phyloP scores from a whole-genome alignment of 192 early-diverging fungal genomes.

The Radiomyces spectabilis region DNA sequence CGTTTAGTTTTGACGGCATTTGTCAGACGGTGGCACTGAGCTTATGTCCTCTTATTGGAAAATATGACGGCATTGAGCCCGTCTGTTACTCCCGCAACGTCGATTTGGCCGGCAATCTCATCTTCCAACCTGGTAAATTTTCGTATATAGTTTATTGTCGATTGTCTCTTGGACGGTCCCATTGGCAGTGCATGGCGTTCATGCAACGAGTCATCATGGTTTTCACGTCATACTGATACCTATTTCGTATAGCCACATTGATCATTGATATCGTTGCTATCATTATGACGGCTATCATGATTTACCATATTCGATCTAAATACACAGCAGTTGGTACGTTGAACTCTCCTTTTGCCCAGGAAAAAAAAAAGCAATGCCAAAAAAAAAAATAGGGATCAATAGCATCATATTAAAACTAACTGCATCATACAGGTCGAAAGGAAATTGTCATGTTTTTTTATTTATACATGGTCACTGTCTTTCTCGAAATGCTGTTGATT shows the following conservation, averaged over 20 bases:
- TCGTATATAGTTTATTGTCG: no score
- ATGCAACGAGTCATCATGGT: not conserved
- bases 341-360: no score
- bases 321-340: slow-evolving; percentile 94
- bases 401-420: not conserved
- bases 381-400: not conserved
- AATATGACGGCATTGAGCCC: slow-evolving; percentile 71
- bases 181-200: not conserved
- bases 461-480: slow-evolving; percentile 77
- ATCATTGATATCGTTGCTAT: slow-evolving; percentile 91
- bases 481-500: slow-evolving; percentile 86
- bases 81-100: slow-evolving; percentile 95
- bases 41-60: slow-evolving; percentile 86
- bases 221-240: not conserved
- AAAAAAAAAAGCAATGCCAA: no score
- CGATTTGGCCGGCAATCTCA: slow-evolving; percentile 70
- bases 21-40: slow-evolving; percentile 80
- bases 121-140: slow-evolving; percentile 86
- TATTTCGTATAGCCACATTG: slow-evolving; percentile 58
- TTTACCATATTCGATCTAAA: slow-evolving; percentile 95
- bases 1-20: slow-evolving; percentile 87
- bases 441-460: slow-evolving; percentile 99
- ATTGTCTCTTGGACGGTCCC: not conserved
- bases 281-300: slow-evolving; percentile 97
- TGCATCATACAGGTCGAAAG: slow-evolving; percentile 74